Evolutionary conservation across 1,284 basidiomycete genomes (phyloP).

Genomic region (Trichosporon ovoides): DNA sequence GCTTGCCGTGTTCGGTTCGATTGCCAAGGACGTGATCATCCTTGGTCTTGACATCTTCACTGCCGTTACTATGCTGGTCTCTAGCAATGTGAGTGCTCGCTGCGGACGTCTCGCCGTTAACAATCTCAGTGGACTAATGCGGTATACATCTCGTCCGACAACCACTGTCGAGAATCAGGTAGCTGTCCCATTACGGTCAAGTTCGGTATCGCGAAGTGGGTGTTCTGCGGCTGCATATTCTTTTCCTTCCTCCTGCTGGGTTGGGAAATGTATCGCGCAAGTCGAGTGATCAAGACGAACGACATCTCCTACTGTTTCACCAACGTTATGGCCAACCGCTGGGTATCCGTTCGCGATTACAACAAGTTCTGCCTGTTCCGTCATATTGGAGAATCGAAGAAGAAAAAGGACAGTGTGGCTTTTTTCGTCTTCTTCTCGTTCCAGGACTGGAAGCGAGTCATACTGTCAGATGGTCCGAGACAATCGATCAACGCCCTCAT

Average conservation of each 20-base stretch:
- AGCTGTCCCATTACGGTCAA: constrained; percentile 75
- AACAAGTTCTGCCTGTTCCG: constrained; percentile 98
- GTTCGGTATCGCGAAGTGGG: constrained; percentile 85
- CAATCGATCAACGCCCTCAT: constrained; percentile 94
- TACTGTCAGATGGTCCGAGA: constrained; percentile 93
- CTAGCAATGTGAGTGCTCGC: constrained; percentile 53
- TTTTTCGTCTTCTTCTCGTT: constrained; percentile 99
- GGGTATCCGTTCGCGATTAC: constrained; percentile 87
- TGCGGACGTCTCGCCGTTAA: background rate
- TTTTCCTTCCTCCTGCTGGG: constrained; percentile 88
- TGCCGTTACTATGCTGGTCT: constrained; percentile 91
- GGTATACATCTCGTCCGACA: constrained; percentile 30
- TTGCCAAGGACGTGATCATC: constrained; percentile 91
- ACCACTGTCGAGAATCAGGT: constrained; percentile 57
- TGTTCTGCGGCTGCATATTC: constrained; percentile 96
- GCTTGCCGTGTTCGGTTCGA: constrained; percentile 79
- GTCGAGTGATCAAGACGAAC: constrained; percentile 85
- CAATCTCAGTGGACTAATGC: constrained; percentile 10
- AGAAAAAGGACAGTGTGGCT: constrained; percentile 92
- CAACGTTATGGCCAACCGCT: constrained; percentile 94
- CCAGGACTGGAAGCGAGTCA: constrained; percentile 95
- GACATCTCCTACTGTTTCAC: constrained; percentile 97
- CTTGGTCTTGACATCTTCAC: constrained; percentile 98
- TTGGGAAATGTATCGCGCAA: constrained; percentile 77
- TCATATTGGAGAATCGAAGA: constrained; percentile 91